Percentiles rank a stretch among this genome's conserved stretches.
Conservation (phyloP, 139 green algal species). For the Chloropicon primus region DNA sequence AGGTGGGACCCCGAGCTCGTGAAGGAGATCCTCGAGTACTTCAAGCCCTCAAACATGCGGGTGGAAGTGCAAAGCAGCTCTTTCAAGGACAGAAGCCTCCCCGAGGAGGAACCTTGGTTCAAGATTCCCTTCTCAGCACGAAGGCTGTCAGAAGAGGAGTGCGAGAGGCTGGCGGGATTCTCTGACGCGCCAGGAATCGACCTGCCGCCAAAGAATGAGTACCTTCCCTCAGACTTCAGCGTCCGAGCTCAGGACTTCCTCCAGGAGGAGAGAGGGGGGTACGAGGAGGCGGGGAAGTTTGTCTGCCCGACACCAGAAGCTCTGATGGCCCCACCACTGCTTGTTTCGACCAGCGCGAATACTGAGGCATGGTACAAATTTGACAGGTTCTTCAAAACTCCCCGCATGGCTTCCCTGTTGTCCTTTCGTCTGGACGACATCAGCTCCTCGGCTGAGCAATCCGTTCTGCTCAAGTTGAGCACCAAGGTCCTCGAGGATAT, state of each 20-base stretch:
- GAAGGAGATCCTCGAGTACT: not conserved
- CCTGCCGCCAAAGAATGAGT: conserved; percentile 68
- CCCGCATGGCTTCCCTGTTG: conserved; percentile 49
- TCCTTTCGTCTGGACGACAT: conserved; percentile 25
- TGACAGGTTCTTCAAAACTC: conserved; percentile 51
- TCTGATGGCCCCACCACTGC: not conserved
- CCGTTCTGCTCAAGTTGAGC: conserved; percentile 30
- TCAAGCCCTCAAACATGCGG: conserved; percentile 17
- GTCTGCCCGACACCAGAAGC: not conserved
- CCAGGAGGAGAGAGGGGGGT: not conserved
- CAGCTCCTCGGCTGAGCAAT: conserved; percentile 24
- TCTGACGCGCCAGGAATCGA: conserved; percentile 26
- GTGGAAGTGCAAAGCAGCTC: conserved; percentile 14
- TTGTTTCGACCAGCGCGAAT: not conserved
- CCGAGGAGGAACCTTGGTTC: conserved; percentile 26
- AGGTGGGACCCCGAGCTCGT: conserved; percentile 52
- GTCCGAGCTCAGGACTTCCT: conserved; percentile 17
- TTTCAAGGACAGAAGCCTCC: not conserved
- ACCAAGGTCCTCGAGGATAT: conserved; percentile 71
- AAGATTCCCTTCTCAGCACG: conserved; percentile 12
- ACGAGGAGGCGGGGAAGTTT: not conserved
- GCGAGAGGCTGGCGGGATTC: conserved; percentile 9
- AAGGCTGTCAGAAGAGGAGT: not conserved
- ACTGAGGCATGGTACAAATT: conserved; percentile 73
- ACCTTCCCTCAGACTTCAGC: conserved; percentile 63